These are phyloP conservation scores for Arachnopeziza araneosa DNA, from an alignment of 2,329 filamentous ascomycete species.

Conservation along the genomic window DNA sequence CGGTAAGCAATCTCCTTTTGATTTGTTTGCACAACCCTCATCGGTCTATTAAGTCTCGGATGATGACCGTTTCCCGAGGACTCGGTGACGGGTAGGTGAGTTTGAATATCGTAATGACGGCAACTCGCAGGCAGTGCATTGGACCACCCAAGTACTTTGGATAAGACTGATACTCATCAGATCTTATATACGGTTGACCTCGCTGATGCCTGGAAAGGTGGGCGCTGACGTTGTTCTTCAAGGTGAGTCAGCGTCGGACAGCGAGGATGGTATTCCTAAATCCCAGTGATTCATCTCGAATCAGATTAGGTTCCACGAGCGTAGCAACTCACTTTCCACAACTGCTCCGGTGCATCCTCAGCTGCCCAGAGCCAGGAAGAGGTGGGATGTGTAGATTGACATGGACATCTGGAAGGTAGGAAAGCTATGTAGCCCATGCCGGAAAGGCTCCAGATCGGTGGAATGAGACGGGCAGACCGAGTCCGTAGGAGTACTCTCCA, in stretches of 20 bases:
- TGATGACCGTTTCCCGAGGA: conserved; percentile 13
- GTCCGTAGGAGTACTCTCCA: background rate
- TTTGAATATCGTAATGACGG: conserved; percentile 7
- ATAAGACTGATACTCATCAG: conserved; percentile 14
- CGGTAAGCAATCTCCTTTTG: conserved; percentile 5
- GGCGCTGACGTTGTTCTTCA: conserved; percentile 6
- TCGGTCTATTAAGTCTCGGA: conserved; percentile 15
- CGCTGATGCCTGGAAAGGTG: background rate
- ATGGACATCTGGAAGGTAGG: background rate
- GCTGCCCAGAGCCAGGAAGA: conserved; percentile 1
- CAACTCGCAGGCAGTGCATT: conserved; percentile 7
- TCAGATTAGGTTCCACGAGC: conserved; percentile 16
- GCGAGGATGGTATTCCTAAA: conserved; percentile 12
- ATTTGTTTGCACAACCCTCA: conserved; percentile 17
- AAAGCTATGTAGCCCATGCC: background rate
- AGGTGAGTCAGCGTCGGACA: conserved; percentile 22
- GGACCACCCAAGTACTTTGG: background rate
- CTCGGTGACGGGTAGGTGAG: conserved; percentile 20
- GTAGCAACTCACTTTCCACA: conserved; percentile 4
- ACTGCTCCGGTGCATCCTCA: background rate
- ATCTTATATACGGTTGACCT: conserved; percentile 1
- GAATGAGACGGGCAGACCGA: background rate
- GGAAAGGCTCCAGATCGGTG: background rate
- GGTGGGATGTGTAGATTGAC: background rate
- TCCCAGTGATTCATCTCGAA: conserved; percentile 16